These are phyloP conservation scores for Amaranthus hypochondriacus DNA, from an alignment of 148 eudicot genomes.

Conservation along the genomic window DNA sequence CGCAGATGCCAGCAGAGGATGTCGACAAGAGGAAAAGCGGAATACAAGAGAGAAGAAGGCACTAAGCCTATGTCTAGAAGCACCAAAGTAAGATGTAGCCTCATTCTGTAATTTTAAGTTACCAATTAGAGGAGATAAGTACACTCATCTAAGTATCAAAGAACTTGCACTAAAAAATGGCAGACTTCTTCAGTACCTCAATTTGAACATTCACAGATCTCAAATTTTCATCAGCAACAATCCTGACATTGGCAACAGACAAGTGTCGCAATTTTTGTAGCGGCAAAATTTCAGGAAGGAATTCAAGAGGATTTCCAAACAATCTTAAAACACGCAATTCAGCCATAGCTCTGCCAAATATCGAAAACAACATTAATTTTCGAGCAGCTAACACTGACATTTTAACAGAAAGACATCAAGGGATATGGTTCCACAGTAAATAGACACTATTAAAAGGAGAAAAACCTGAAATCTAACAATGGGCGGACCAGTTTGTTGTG, in stretches of 20 bases:
- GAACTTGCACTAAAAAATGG: neutral
- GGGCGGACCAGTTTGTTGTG: slow-evolving; percentile 97
- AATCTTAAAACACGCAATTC: slow-evolving; percentile 83
- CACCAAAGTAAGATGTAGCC: slow-evolving; percentile 86
- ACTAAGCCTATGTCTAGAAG: slow-evolving; percentile 88
- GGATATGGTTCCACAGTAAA: slow-evolving; percentile 9
- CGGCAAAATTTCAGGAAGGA: slow-evolving; percentile 95
- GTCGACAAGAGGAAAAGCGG: slow-evolving; percentile 98
- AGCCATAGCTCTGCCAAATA: slow-evolving; percentile 79
- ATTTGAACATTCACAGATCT: slow-evolving; percentile 86
- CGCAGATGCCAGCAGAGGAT: slow-evolving; percentile 92
- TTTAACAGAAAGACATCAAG: no score
- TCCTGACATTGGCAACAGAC: slow-evolving; percentile 93
- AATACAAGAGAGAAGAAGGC: slow-evolving; percentile 97
- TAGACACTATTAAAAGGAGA: slow-evolving; percentile 9
- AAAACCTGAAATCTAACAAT: slow-evolving; percentile 93
- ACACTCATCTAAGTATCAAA: slow-evolving; percentile 11
- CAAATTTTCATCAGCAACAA: slow-evolving; percentile 85
- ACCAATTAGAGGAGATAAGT: slow-evolving; percentile 15
- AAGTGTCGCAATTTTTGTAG: slow-evolving; percentile 85
- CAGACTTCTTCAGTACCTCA: slow-evolving; percentile 51
- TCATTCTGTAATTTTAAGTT: slow-evolving; percentile 57
- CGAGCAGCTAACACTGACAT: neutral
- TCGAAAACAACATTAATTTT: slow-evolving; percentile 19
- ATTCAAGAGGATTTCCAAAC: slow-evolving; percentile 95